Evolutionary conservation across 495 filamentous ascomycete species (phyloP), one percentile per base, ranked within the genome.

Genomic region (Saxophila tyrrhenica): DNA sequence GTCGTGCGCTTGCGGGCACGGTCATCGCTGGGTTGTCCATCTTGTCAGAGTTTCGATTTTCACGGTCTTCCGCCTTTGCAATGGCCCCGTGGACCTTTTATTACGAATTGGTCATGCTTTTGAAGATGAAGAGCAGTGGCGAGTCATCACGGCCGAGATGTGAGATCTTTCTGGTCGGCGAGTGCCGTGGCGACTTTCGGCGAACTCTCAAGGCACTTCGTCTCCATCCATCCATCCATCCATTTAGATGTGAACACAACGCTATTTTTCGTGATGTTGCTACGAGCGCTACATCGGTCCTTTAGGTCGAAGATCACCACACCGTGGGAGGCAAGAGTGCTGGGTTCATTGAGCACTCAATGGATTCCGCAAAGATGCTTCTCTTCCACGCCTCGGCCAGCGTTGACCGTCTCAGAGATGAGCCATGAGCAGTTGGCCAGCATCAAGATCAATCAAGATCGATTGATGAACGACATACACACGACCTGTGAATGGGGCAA

Each of bases 401-500:
- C 50, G 20, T 20, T 67, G 11, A 50, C 62, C 13, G 64, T 63
- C 19, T 62, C 60, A 23, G 69, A 72, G 52, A 70, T 70, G 66
- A 48, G 54, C 19, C 61, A 62, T n/a, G 24, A 62, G 39, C 45
- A 64, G 5, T 39, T 72, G 13, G 41, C 67, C 15, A 69, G 68
- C 13, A 63, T 85, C 51, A 75, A 74, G 50, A 75, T 81, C 49
- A 76, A 84, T 61, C 72, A 76, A 55, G 71, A 75, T 3, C 71
- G 82, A 53, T 69, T 88, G 59, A 78, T 80, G 57, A 66, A 71
- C 19, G 75, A 80, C 50, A 71, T 87, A 21, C 84, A 87, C 62
- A 62, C 79, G 41, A 85, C 79, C 1, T 84, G 78, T 61, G 72
- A 83, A 70, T 88, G 78, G 79, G 82, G 82, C 3, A 73, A 65